Base-by-base conservation (phyloP, 2,329 filamentous ascomycete species). In the Onygenales sp. region DNA sequence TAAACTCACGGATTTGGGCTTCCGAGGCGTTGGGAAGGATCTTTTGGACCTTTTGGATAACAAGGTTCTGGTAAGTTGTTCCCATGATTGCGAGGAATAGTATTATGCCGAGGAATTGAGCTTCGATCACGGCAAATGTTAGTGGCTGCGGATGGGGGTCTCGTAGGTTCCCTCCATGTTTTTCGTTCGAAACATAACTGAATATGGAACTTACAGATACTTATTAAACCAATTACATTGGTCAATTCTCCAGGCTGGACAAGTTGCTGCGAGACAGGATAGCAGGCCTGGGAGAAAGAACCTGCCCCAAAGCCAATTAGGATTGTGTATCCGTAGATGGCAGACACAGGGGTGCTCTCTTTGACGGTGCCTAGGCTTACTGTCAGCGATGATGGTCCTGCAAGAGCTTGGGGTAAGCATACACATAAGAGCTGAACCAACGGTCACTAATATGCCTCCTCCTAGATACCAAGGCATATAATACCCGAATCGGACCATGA, bases 261-360 rank as follows among this genome's bases (percentile, higher is more conserved):
- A 13, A 66, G 62, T 2, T 64, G 66, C 54, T 72, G 69, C 1
- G 66, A 69, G 21, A 73, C 66, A 5, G 68, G 65, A 58, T 69
- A 73, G 14, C 61, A 61, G 0, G 69, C 63, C 56, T 73, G 69
- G 4, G 68, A 60, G 54, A 38, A 50, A 43, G 60, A 71, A 0
- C 63, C 52, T 31, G 62, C 61, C 0, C 75, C 74, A 9, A 71
- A 56, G 1, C 69, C 75, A 1, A 75, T 54, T 2, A 78, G 55
- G 7, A 74, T 60, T 2, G 57, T 62, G 54, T 59, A 65, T 8
- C 62, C 63, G 53, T 67, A 66, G 36, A 66, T 56, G 5, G 52
- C 44, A 13, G 53, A 43, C 10, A 55, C 54, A 32, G 57, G 54
- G 47, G 58, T 59, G 31, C 47, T 43, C 8, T 17, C 21, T 10